A percentile compares a stretch with the other conserved stretches of the same genome.
These are phyloP conservation scores for Cladophialophora carrionii DNA, from an alignment of 2,329 filamentous ascomycete genomes.

Conservation along the genomic window DNA sequence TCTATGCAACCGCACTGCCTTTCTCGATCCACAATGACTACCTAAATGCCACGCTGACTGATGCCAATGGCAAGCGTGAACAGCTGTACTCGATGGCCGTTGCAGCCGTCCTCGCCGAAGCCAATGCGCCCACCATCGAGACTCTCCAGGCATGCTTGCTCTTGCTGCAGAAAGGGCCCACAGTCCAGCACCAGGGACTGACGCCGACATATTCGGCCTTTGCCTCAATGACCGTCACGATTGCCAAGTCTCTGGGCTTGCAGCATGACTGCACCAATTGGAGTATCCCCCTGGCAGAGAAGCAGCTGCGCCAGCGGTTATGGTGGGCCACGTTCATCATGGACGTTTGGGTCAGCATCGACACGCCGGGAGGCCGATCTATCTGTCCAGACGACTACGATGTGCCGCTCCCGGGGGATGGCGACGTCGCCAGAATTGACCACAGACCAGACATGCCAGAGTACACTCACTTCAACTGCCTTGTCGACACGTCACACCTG, in stretches of 20 bases:
- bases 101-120: slow-evolving; percentile 22
- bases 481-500: slow-evolving; percentile 13
- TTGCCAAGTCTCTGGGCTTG: slow-evolving; percentile 58
- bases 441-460: neutral
- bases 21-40: slow-evolving; percentile 65
- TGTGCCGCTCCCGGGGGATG: slow-evolving; percentile 5
- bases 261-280: slow-evolving; percentile 51
- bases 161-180: slow-evolving; percentile 45
- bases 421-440: neutral
- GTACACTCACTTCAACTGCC: slow-evolving; percentile 11
- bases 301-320: slow-evolving; percentile 47
- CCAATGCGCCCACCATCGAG: slow-evolving; percentile 51
- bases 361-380: slow-evolving; percentile 24
- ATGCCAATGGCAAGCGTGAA: slow-evolving; percentile 31
- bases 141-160: slow-evolving; percentile 60
- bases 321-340: slow-evolving; percentile 53
- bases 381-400: slow-evolving; percentile 22
- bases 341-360: slow-evolving; percentile 49
- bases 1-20: slow-evolving; percentile 80
- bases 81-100: slow-evolving; percentile 25
- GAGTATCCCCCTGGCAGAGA: slow-evolving; percentile 50
- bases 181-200: slow-evolving; percentile 45
- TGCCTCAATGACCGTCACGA: slow-evolving; percentile 57
- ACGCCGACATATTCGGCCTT: slow-evolving; percentile 50
- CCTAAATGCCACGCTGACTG: slow-evolving; percentile 32